Base-by-base conservation (phyloP, 2,329 filamentous ascomycete genomes). In the Fusarium sp. region DNA sequence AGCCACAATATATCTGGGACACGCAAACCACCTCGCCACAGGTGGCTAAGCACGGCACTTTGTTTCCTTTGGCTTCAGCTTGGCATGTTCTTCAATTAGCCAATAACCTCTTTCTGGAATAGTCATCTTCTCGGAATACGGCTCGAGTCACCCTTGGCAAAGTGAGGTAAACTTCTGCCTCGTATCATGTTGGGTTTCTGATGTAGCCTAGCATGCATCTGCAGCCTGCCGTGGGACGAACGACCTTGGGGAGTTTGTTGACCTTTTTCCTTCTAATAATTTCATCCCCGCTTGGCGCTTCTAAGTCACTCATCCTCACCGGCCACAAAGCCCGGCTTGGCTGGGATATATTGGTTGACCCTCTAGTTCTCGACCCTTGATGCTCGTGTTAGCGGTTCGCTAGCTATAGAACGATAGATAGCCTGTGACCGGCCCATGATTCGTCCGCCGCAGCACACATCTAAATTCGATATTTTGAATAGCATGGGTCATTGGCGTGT, bases 11-110 rank as follows among this genome's bases (percentile, higher is more conserved):
- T 36, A 38, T 18, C 36, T 31, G 36, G 52, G 58, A 74, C 71
- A 63, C 73, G 72, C 72, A 75, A 75, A 71, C 73, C 71, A 65
- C 72, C 65, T 75, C 61, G 72, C 73, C 72, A 75, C 73, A 73
- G 49, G 71, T 74, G 71, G 71, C 69, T 73, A 64, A 60, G 63
- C 67, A 57, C 62, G 67, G 67, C 67, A 67, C 49, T 57, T 68
- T 41, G 23, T 52, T 65, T 49, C 44, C 46, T 64, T 58, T 23
- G 16, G 37, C 28, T 53, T 18, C 30, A 42, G 18, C 63, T 67
- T 67, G 63, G 62, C 49, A 34, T 38, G 34, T 16, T 41, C 51
- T 26, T 34, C 12, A n/a, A 18, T 45, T 23, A 54, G 33, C 67
- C 67, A 67, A 65, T 65, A 37, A 36, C 36, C 33, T 41, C n/a